Percentiles rank a stretch among this genome's conserved stretches.
Conservation (phyloP, 768 basidiomycete species). For the Suillus placidus region DNA sequence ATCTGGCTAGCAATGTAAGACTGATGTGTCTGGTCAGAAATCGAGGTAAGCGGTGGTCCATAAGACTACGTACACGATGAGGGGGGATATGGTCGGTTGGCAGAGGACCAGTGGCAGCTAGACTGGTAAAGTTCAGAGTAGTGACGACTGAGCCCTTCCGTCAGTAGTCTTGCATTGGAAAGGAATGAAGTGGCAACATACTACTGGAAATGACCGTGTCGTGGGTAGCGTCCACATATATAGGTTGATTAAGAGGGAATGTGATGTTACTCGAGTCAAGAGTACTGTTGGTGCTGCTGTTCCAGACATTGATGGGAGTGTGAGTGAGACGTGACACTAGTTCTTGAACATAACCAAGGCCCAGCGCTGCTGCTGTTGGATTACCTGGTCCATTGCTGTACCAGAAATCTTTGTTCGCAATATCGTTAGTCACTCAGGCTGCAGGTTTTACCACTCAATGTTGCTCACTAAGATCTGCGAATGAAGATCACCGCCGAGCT, state of each 20-base stretch:
- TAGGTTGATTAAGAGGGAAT: conserved; percentile 39
- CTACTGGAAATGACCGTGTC: conserved; percentile 47
- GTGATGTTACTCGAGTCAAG: conserved; percentile 42
- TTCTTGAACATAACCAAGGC: conserved; percentile 46
- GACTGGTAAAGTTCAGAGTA: conserved; percentile 48
- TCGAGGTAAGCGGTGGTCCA: neutral
- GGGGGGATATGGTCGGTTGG: conserved; percentile 39
- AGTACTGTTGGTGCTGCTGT: conserved; percentile 50
- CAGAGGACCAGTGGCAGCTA: conserved; percentile 45
- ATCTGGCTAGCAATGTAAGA: conserved; percentile 46
- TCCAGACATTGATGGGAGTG: conserved; percentile 39
- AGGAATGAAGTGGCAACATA: conserved; percentile 16
- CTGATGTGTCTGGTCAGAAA: conserved; percentile 8
- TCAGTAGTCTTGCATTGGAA: neutral
- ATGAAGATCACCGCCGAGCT: neutral
- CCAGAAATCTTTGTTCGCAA: conserved; percentile 26
- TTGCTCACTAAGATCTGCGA: conserved; percentile 8
- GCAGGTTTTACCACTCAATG: conserved; percentile 19
- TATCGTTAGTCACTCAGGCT: neutral
- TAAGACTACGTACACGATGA: conserved; percentile 26
- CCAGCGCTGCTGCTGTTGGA: conserved; percentile 41
- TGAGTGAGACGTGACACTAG: conserved; percentile 45
- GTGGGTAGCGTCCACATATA: conserved; percentile 51
- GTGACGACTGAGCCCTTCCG: conserved; percentile 34
- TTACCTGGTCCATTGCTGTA: conserved; percentile 46